Percentiles rank a stretch among this genome's conserved stretches.
Conservation (phyloP, 1,284 basidiomycete genomes). For the Ganoderma lingzhi region DNA sequence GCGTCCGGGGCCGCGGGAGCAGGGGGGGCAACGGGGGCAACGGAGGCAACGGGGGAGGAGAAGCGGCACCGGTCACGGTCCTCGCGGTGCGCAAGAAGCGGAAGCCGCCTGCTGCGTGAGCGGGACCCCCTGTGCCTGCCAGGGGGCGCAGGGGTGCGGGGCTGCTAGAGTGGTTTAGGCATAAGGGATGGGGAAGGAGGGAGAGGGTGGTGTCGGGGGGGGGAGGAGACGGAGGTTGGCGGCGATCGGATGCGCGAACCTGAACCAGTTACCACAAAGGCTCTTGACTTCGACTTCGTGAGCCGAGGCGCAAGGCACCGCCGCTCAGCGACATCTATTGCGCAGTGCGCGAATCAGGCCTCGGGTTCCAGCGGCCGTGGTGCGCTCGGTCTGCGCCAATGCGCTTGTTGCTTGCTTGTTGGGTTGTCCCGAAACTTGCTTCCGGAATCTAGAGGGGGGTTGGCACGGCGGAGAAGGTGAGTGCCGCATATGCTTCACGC, state of each 20-base stretch:
- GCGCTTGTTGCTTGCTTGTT: not conserved
- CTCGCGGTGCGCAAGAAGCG: conserved; percentile 70
- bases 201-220: not conserved
- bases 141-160: not conserved
- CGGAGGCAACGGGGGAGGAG: conserved; percentile 45
- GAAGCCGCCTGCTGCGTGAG: conserved; percentile 35
- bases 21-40: conserved; percentile 51
- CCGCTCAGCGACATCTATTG: not conserved
- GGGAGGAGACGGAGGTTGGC: not conserved
- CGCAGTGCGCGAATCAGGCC: not conserved
- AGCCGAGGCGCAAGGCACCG: conserved; percentile 1
- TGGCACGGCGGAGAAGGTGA: conserved; percentile 1
- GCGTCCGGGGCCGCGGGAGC: conserved; percentile 22
- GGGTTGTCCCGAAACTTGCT: not conserved
- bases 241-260: not conserved
- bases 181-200: not conserved
- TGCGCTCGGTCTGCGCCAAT: not conserved
- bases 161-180: not conserved
- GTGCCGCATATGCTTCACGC: not conserved
- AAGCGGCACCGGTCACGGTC: conserved; percentile 56
- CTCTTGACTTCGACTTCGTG: not conserved
- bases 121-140: not conserved
- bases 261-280: not conserved
- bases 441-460: not conserved
- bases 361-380: not conserved